A percentile compares a stretch with the other conserved stretches of the same genome.
phyloP scores from a whole-genome alignment of 108 stramenopile species.

The Cyclotella distinguenda region DNA sequence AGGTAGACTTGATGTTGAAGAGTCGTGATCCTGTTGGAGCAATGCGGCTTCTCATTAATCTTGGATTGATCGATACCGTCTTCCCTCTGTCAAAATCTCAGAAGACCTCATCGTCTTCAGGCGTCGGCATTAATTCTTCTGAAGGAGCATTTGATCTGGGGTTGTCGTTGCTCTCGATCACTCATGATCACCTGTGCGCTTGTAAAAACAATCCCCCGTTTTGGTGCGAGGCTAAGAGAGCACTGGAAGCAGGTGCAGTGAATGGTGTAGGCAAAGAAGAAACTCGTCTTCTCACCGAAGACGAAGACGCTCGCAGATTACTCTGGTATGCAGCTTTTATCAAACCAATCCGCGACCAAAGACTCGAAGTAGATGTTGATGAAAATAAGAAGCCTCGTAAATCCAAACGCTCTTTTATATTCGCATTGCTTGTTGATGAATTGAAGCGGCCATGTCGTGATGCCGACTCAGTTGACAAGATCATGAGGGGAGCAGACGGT shows the following conservation, averaged over 20 bases:
- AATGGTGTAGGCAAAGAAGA: conserved; percentile 53
- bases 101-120: background rate
- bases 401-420: conserved; percentile 52
- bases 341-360: conserved; percentile 64
- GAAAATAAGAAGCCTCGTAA: conserved; percentile 46
- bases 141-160: conserved; percentile 52
- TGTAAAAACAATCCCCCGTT: conserved; percentile 62
- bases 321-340: conserved; percentile 85
- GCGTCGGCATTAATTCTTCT: background rate
- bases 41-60: conserved; percentile 72
- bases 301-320: conserved; percentile 76
- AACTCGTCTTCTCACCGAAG: conserved; percentile 50
- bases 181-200: conserved; percentile 71
- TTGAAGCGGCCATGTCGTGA: conserved; percentile 77
- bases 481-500: conserved; percentile 72
- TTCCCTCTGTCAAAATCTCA: conserved; percentile 50
- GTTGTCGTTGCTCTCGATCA: conserved; percentile 52
- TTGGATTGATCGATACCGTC: conserved; percentile 68
- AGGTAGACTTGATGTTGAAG: conserved; percentile 84
- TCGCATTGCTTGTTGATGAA: conserved; percentile 66
- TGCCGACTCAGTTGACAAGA: conserved; percentile 72
- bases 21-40: conserved; percentile 86
- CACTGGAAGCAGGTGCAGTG: conserved; percentile 28
- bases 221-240: conserved; percentile 61
- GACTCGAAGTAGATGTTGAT: conserved; percentile 20